These are phyloP conservation scores for Westerdykella aurantiaca DNA, from an alignment of 2,329 filamentous ascomycete genomes.

Conservation along the genomic window DNA sequence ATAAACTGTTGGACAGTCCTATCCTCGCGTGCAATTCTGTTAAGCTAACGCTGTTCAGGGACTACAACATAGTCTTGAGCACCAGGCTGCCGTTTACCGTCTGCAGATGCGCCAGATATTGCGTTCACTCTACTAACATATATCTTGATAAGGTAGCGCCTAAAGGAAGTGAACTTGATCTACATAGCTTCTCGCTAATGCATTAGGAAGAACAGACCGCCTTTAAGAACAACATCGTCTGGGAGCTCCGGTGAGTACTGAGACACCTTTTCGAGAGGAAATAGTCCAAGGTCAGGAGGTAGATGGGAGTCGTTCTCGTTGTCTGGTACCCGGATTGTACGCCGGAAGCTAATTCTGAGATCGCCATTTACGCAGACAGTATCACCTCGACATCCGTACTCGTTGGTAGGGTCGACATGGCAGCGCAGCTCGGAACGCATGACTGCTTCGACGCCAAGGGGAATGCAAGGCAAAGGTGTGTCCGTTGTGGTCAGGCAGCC, in stretches of 20 bases:
- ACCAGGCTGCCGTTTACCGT: slow-evolving; percentile 7
- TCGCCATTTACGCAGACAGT: slow-evolving; percentile 7
- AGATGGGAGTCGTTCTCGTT: slow-evolving; percentile 5
- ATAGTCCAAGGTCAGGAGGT: slow-evolving; percentile 11
- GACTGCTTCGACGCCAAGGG: too few species aligned
- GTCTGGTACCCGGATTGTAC: slow-evolving; percentile 15
- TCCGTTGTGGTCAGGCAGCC: too few species aligned
- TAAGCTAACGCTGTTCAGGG: slow-evolving; percentile 39
- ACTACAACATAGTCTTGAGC: slow-evolving; percentile 43
- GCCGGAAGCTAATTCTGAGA: slow-evolving; percentile 11
- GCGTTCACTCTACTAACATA: slow-evolving; percentile 41
- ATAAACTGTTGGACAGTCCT: slow-evolving; percentile 46
- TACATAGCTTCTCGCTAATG: slow-evolving; percentile 43
- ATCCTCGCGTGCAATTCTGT: slow-evolving; percentile 35
- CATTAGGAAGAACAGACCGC: slow-evolving; percentile 46
- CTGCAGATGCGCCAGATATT: slow-evolving; percentile 35
- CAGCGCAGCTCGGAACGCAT: too few species aligned
- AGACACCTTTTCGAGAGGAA: slow-evolving; percentile 8
- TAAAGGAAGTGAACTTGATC: slow-evolving; percentile 30
- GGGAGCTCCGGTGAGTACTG: slow-evolving; percentile 31
- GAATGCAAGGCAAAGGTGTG: too few species aligned
- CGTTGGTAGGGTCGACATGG: too few species aligned
- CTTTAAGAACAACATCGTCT: slow-evolving; percentile 33
- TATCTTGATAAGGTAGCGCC: slow-evolving; percentile 37
- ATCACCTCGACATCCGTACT: not conserved